Percentiles rank a stretch among this genome's conserved stretches.
Evolutionary conservation across 148 eudicot species (phyloP).

Genomic region (Silene conica): DNA sequence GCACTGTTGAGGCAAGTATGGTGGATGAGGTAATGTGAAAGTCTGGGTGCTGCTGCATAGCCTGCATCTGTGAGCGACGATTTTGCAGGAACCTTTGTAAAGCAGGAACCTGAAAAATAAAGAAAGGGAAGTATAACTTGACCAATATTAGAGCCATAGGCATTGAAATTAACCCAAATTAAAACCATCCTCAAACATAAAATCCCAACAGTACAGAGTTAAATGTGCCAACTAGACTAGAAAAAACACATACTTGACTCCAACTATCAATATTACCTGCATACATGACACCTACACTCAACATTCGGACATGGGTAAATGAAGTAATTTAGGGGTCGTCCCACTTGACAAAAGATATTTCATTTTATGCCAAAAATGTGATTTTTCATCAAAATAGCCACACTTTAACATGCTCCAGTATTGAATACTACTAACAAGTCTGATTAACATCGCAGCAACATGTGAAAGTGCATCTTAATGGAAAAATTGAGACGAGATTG

Average conservation of each 20-base stretch:
- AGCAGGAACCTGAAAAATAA: constrained; percentile 71
- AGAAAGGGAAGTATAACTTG: not conserved
- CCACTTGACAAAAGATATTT: no score
- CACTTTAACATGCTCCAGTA: not conserved
- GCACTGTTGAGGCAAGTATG: constrained; percentile 84
- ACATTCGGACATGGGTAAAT: no score
- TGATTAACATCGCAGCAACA: not conserved
- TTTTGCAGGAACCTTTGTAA: constrained; percentile 86
- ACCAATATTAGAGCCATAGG: constrained; percentile 4
- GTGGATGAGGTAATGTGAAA: constrained; percentile 93
- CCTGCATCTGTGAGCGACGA: constrained; percentile 77
- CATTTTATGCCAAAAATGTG: not conserved
- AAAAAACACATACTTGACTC: not conserved
- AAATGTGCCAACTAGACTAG: not conserved
- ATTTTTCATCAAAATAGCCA: not conserved
- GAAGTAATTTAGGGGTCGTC: no score
- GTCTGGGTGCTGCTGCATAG: constrained; percentile 88
- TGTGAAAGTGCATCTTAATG: not conserved
- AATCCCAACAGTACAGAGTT: not conserved
- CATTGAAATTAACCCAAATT: not conserved
- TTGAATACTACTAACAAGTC: not conserved
- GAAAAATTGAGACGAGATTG: not conserved
- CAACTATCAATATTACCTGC: no score
- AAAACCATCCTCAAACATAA: constrained; percentile 1
- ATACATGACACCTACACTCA: no score